Percentiles rank a stretch among this genome's conserved stretches.
phyloP scores from a whole-genome alignment of 2,329 filamentous ascomycete genomes.

The Thermothelomyces thermophilus region DNA sequence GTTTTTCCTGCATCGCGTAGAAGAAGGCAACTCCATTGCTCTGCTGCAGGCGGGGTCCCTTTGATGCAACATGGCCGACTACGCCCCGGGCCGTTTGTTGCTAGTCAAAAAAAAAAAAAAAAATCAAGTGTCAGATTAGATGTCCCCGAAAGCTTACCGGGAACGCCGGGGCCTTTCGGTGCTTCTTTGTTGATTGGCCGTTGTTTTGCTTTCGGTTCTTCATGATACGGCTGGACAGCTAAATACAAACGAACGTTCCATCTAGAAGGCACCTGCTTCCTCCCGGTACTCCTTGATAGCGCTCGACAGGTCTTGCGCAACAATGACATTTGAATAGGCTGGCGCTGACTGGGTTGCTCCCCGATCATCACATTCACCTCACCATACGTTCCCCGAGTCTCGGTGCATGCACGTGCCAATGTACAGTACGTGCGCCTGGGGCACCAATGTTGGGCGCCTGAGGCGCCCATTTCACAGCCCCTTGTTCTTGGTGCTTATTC shows the following conservation, averaged over 20 bases:
- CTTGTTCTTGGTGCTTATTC: too few species aligned
- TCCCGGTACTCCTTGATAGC: too few species aligned
- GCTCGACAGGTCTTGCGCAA: neutral
- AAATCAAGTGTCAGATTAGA: neutral
- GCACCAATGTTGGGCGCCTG: too few species aligned
- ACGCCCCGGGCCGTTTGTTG: constrained; percentile 4
- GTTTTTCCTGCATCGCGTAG: constrained; percentile 12
- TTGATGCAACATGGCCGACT: constrained; percentile 10
- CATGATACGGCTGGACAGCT: too few species aligned
- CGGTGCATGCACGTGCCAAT: too few species aligned
- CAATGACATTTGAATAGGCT: neutral
- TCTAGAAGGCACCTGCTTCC: too few species aligned
- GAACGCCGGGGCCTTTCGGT: neutral
- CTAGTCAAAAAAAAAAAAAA: neutral
- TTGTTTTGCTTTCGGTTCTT: too few species aligned
- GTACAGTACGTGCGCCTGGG: neutral
- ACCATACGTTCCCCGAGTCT: neutral
- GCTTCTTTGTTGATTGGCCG: too few species aligned
- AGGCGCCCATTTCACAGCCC: too few species aligned
- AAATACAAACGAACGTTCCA: too few species aligned
- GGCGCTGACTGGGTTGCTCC: neutral
- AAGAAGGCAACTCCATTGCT: constrained; percentile 8
- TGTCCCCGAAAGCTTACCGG: neutral
- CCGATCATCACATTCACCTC: neutral
- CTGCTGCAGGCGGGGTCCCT: constrained; percentile 2